A percentile compares a stretch with the other conserved stretches of the same genome.
Conservation (phyloP, 345 rosid species). For the Corchorus capsularis region DNA sequence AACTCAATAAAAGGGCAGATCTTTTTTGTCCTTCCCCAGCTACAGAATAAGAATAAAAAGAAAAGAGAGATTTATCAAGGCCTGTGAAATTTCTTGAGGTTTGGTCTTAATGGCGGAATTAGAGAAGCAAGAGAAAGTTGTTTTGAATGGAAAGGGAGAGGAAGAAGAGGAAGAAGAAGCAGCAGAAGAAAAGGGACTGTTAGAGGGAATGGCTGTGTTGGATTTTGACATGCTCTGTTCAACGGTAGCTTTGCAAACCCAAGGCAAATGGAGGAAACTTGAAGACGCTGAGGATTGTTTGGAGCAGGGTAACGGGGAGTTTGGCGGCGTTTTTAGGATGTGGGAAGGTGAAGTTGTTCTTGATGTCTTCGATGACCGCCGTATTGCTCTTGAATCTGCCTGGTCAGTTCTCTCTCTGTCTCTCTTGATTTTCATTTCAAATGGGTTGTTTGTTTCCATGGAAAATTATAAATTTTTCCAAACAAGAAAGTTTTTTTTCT, state of each 20-base stretch:
- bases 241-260: constrained; percentile 86
- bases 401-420: constrained; percentile 48
- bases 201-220: constrained; percentile 67
- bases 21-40: neutral
- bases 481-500: neutral
- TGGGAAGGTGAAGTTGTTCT: constrained; percentile 93
- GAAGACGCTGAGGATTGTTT: constrained; percentile 6
- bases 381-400: constrained; percentile 69
- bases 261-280: constrained; percentile 73
- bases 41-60: neutral
- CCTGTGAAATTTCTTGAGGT: constrained; percentile 1
- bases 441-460: constrained; percentile 2
- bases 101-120: constrained; percentile 50
- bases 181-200: constrained; percentile 45
- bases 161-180: constrained; percentile 25
- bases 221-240: constrained; percentile 93
- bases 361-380: constrained; percentile 80
- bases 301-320: constrained; percentile 36
- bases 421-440: neutral
- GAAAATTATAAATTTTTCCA: constrained; percentile 3
- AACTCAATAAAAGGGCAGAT: neutral
- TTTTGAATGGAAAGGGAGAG: neutral
- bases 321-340: constrained; percentile 79
- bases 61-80: neutral
- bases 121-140: constrained; percentile 36